Evolutionary conservation across 495 filamentous ascomycete genomes (phyloP), one percentile per base, ranked within the genome.

Genomic region (Penicillium angulare): DNA sequence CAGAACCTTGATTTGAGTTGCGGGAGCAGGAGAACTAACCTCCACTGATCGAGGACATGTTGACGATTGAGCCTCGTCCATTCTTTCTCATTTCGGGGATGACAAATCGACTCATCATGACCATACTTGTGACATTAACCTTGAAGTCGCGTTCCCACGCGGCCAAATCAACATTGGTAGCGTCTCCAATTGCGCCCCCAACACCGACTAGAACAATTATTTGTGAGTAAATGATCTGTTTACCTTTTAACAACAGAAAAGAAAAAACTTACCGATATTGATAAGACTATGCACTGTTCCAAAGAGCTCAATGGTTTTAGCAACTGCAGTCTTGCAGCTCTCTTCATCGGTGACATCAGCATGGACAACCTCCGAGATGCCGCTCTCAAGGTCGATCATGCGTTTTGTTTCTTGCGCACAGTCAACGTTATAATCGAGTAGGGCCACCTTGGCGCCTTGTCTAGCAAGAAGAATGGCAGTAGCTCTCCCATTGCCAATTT

Each of bases 41-140:
- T 3, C 79, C 76, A 0, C 75, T 74, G 9, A 80, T 74, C 18
- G 64, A 71, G 1, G 69, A 69, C 55, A 81, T 73, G 48, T 80
- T 80, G 41, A 82, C 65, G 49, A 80, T 78, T 21, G 59, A 60
- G 13, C 73, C 71, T 23, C 51, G 10, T 23, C 43, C 21, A 42
- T 40, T 34, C 47, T 67, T 70, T 36, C 52, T 54, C 78, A 82
- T 79, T 27, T 66, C 67, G 2, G 77, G 78, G 5, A 81, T 67
- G 7, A 65, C 71, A 27, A 71, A 68, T 41, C 73, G 71, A 2
- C 61, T 60, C 76, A 80, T 79, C 21, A 73, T 61, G 23, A 76
- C 67, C 75, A 80, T 80, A 49, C 68, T 76, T 21, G 69, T 71
- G 36, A 81, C 71, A 52, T 83, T 83, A 47, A 80, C 57, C 27